Base-by-base conservation (phyloP, 768 basidiomycete species). In the Cystofilobasidium ferigula region DNA sequence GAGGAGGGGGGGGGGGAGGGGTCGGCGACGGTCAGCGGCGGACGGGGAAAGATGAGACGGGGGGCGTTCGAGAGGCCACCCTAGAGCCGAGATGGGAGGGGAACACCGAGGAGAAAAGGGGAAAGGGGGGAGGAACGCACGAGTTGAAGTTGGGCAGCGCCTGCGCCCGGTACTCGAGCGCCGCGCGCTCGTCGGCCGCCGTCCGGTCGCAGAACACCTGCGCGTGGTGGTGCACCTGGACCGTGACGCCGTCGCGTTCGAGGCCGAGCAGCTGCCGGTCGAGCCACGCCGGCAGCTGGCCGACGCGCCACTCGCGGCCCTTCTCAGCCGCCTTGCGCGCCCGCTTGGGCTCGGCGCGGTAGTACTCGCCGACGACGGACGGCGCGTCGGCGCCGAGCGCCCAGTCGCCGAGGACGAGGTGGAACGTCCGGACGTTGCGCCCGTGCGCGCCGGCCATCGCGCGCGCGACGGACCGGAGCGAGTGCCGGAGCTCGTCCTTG, bases 381-480 rank as follows among this genome's bases (percentile, higher is more conserved):
- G 24, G 22, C 12, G 60, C 42, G 18, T 45, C 18, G 0, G 20
- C 26, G 4, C 32, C 51, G 26, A 67, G 40, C 13, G 59, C 60
- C 65, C 65, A 67, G 36, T 67, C 65, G 20, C 65, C 65, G 35
- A 67, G 65, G 42, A 67, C 62, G 40, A 67, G 65, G 30, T 67
- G 65, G 43, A 67, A 62, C 16, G 28, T 61, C 26, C 54, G 26
- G 40, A 67, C 59, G 14, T 51, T 35, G 30, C 61, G 43, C 12
- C 35, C 3, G 28, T 22, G 30, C 38, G n/a, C n/a, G n/a, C n/a
- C n/a, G n/a, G n/a, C 58, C 65, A 67, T 67, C 13, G 35, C 28
- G 7, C 45, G 20, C 7, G 57, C 22, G 8, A 60, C 56, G 45
- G 47, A 47, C 0, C 65, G 48, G 6, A 67, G 53, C 13, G 51